Conservation (phyloP, 805 yeast genomes). For the Candida morakotiae region DNA sequence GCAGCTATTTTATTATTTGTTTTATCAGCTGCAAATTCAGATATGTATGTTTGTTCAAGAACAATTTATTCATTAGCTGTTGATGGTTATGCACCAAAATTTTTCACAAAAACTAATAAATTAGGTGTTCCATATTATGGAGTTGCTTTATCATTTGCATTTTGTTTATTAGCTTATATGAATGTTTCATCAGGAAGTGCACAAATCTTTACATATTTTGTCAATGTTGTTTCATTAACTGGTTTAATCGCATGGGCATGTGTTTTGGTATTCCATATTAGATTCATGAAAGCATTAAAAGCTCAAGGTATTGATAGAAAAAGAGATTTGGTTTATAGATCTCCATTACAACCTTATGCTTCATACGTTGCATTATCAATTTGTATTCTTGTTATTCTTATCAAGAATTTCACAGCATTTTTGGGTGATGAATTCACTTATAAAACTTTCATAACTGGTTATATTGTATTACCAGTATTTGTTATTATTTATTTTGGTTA, state of each 20-base stretch:
- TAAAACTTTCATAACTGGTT: conserved; percentile 71
- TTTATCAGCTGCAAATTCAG: conserved; percentile 78
- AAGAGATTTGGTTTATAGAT: conserved; percentile 49
- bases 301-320: conserved; percentile 63
- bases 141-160: conserved; percentile 44
- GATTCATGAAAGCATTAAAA: conserved; percentile 59
- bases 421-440: conserved; percentile 53
- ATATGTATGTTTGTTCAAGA: conserved; percentile 73
- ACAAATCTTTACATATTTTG: conserved; percentile 62
- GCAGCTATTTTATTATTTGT: conserved; percentile 75
- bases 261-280: conserved; percentile 62
- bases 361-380: conserved; percentile 53
- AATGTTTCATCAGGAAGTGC: conserved; percentile 54
- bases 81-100: conserved; percentile 69
- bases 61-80: conserved; percentile 67
- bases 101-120: conserved; percentile 61
- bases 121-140: conserved; percentile 71
- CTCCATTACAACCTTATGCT: conserved; percentile 70
- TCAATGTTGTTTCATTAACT: conserved; percentile 71
- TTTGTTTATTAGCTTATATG: conserved; percentile 70
- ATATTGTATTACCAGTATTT: conserved; percentile 69
- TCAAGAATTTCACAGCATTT: conserved; percentile 73
- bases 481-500: conserved; percentile 52
- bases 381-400: conserved; percentile 52
- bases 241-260: conserved; percentile 75